Conservation (phyloP, 306 rosid species). For the Inga oerstediana region DNA sequence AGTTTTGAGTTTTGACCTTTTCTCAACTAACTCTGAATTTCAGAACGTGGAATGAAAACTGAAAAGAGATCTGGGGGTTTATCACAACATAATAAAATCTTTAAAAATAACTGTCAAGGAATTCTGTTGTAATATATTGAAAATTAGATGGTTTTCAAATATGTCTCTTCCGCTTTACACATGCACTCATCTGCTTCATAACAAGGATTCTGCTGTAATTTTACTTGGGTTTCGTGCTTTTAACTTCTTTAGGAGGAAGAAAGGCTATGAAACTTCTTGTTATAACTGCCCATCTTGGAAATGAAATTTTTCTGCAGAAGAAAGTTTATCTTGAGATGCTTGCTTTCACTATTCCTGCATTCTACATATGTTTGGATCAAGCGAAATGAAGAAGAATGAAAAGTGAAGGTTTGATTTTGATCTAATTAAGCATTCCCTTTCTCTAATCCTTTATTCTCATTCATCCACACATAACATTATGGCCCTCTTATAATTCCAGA, state of each 20-base stretch:
- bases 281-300: conserved; percentile 83
- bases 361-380: too few species aligned
- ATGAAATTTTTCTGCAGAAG: conserved; percentile 86
- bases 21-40: conserved; percentile 6
- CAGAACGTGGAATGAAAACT: not conserved
- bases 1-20: not conserved
- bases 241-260: conserved; percentile 73
- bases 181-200: conserved; percentile 9
- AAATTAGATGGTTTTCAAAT: not conserved
- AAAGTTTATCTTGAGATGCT: conserved; percentile 89
- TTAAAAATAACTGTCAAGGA: not conserved
- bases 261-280: conserved; percentile 90
- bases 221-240: conserved; percentile 21
- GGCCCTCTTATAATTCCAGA: too few species aligned
- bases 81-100: not conserved
- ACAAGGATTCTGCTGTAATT: conserved; percentile 10
- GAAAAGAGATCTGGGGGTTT: not conserved
- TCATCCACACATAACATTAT: too few species aligned
- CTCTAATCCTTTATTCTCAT: too few species aligned
- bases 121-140: not conserved
- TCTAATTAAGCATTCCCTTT: too few species aligned
- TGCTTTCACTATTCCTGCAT: not conserved
- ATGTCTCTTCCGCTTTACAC: not conserved
- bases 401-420: too few species aligned
- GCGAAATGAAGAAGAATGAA: too few species aligned